These are phyloP conservation scores for Trichoderma atrobrunneum DNA, from an alignment of 2,329 filamentous ascomycete genomes.

Conservation along the genomic window DNA sequence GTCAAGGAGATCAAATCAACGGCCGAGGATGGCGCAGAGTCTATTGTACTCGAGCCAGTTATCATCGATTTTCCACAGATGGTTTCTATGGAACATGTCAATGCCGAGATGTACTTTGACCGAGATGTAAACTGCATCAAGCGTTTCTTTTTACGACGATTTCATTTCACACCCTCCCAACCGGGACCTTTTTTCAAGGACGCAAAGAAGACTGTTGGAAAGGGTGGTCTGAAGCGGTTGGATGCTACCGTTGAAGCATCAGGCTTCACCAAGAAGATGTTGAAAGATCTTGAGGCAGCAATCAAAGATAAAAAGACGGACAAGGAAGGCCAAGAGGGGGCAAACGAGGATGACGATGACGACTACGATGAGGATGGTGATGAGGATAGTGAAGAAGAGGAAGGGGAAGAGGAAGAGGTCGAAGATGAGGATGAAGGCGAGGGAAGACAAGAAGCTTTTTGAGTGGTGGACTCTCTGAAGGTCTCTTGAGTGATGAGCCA, in stretches of 20 bases:
- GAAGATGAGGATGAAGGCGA: constrained; percentile 15
- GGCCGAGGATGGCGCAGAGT: constrained; percentile 41
- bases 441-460: neutral
- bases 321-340: constrained; percentile 34
- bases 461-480: neutral
- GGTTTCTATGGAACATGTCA: constrained; percentile 89
- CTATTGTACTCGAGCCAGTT: constrained; percentile 65
- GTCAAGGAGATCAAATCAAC: constrained; percentile 68
- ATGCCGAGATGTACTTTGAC: constrained; percentile 97
- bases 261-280: constrained; percentile 95
- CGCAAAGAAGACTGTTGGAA: constrained; percentile 69
- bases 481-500: neutral
- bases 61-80: constrained; percentile 98
- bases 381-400: constrained; percentile 30
- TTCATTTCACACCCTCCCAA: constrained; percentile 79
- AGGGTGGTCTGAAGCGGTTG: constrained; percentile 64
- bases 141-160: constrained; percentile 85
- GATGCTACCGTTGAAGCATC: constrained; percentile 90
- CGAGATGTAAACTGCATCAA: constrained; percentile 95
- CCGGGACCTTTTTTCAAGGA: constrained; percentile 84
- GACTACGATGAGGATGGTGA: constrained; percentile 30
- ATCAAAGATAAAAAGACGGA: constrained; percentile 71
- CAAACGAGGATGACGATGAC: constrained; percentile 31
- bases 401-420: constrained; percentile 22
- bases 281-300: constrained; percentile 87